phyloP scores from a whole-genome alignment of 2,329 filamentous ascomycete species.

The Xylariaceae sp. region DNA sequence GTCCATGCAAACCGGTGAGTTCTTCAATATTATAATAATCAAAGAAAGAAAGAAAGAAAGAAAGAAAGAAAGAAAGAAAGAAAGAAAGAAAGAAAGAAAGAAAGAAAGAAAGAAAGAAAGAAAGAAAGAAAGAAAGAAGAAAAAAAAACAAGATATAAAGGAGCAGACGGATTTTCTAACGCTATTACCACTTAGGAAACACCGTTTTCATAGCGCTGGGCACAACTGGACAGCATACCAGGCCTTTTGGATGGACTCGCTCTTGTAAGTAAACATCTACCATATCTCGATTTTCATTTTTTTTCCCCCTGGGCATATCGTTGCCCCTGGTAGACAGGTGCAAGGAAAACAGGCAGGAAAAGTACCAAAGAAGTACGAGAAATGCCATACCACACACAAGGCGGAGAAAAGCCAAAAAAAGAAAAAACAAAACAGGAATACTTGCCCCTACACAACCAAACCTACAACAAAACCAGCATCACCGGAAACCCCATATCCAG shows the following conservation, averaged over 20 bases:
- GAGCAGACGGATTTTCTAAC: background rate
- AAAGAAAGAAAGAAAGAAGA: background rate
- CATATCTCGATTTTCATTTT: background rate
- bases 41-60: background rate
- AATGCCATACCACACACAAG: too few species aligned
- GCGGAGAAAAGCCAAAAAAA: background rate
- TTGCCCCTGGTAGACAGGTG: background rate
- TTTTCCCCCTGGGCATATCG: background rate
- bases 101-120: background rate
- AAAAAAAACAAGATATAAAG: background rate
- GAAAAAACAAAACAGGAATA: background rate
- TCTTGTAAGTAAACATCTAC: slow-evolving; percentile 26
- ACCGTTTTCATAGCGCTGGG: slow-evolving; percentile 40
- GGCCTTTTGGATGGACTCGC: slow-evolving; percentile 38
- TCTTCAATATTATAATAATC: background rate
- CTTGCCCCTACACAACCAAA: background rate
- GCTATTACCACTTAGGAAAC: slow-evolving; percentile 30
- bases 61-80: background rate
- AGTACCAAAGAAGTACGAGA: too few species aligned
- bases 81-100: background rate
- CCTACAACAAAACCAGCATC: background rate
- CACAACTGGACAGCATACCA: slow-evolving; percentile 36
- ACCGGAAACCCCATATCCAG: background rate
- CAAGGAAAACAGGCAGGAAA: too few species aligned
- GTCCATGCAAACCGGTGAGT: slow-evolving; percentile 35